A percentile compares a stretch with the other conserved stretches of the same genome.
phyloP scores from a whole-genome alignment of 371 early-diverging fungal species.

The Lichtheimia ornata region DNA sequence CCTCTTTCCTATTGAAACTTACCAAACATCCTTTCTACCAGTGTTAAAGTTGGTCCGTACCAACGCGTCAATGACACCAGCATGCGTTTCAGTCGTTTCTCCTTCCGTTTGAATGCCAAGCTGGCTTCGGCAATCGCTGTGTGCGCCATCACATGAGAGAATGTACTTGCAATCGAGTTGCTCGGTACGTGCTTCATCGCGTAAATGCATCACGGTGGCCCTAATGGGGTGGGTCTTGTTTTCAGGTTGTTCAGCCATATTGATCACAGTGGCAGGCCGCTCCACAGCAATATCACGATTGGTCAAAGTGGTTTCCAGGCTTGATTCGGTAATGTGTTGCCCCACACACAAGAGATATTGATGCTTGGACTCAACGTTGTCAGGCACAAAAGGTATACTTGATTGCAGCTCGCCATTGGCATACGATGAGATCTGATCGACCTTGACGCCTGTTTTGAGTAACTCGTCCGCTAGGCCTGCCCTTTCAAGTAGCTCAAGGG shows the following conservation, averaged over 20 bases:
- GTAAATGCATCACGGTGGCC: constrained; percentile 40
- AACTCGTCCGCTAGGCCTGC: constrained; percentile 34
- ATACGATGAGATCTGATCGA: constrained; percentile 38
- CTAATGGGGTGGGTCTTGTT: constrained; percentile 27
- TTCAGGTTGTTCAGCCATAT: constrained; percentile 13
- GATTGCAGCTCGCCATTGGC: constrained; percentile 33
- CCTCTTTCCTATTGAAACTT: constrained; percentile 7
- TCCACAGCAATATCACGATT: constrained; percentile 41
- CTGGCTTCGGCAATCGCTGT: constrained; percentile 41
- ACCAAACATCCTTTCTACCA: constrained; percentile 48
- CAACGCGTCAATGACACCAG: constrained; percentile 47
- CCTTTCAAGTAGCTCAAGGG: constrained; percentile 39
- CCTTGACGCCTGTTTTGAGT: constrained; percentile 44
- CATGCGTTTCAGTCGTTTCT: constrained; percentile 45
- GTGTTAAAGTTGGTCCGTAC: constrained; percentile 43
- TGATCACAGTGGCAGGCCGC: constrained; percentile 39
- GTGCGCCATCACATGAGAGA: constrained; percentile 49
- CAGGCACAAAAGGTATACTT: constrained; percentile 46
- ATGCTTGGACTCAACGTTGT: constrained; percentile 44
- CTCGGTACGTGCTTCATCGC: constrained; percentile 29
- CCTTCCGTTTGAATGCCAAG: constrained; percentile 39
- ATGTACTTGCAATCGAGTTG: constrained; percentile 43
- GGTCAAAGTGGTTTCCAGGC: constrained; percentile 32
- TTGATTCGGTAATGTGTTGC: constrained; percentile 47
- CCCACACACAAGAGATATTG: constrained; percentile 47